Percentiles rank a stretch among this genome's conserved stretches.
Conservation (phyloP, 306 rosid genomes). For the Sesbania bispinosa region DNA sequence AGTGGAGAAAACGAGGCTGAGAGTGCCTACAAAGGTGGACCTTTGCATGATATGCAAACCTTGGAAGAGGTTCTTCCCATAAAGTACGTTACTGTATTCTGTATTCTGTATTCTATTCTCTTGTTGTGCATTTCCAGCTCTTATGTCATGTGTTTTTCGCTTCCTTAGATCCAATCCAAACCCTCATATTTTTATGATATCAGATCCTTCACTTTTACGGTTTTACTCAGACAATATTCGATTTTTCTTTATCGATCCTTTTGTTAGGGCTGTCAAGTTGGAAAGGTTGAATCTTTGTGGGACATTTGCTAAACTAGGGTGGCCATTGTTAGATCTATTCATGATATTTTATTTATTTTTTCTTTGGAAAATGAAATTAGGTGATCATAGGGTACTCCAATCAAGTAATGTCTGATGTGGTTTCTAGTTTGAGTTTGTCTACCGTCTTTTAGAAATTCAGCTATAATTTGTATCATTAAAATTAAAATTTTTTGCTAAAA, state of each 20-base stretch:
- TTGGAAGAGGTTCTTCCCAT: conserved; percentile 79
- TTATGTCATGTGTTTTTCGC: not conserved
- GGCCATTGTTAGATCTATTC: not conserved
- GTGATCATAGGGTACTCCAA: not conserved
- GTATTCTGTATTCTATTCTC: not conserved
- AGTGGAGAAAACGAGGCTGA: conserved; percentile 65
- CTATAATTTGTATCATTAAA: not conserved
- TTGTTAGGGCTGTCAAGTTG: not conserved
- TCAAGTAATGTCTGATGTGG: conserved; percentile 1
- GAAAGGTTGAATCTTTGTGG: not conserved
- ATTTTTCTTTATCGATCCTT: not conserved
- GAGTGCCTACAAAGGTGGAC: conserved; percentile 64
- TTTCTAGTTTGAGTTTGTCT: not conserved
- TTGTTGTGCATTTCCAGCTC: not conserved
- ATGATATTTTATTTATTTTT: not conserved
- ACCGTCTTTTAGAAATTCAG: not conserved
- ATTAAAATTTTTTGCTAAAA: conserved; percentile 1
- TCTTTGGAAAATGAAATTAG: not conserved
- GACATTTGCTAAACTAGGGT: not conserved
- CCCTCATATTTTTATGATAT: not conserved
- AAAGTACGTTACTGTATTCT: conserved; percentile 34
- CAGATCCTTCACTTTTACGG: conserved; percentile 9
- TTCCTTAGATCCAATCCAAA: not conserved
- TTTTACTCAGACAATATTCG: not conserved
- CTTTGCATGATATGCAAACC: conserved; percentile 66